phyloP scores from a whole-genome alignment of 768 basidiomycete genomes.

The Lactarius indigo region DNA sequence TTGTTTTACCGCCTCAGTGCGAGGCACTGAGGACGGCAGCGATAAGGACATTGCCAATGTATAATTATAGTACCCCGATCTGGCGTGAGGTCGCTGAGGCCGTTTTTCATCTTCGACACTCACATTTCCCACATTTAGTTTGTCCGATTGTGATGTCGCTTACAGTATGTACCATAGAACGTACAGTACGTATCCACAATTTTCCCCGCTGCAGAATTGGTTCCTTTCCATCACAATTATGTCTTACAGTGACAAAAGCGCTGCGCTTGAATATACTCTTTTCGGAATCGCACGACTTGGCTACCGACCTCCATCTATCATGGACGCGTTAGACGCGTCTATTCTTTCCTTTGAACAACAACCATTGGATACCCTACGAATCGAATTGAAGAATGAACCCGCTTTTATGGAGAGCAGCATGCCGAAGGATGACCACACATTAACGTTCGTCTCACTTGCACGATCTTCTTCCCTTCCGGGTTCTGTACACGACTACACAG shows the following conservation, averaged over 20 bases:
- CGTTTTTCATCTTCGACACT: too few relatives aligned
- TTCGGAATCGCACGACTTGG: background rate
- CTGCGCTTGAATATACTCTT: background rate
- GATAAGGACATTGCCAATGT: background rate
- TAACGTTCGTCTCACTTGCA: conserved; percentile 7
- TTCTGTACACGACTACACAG: conserved; percentile 35
- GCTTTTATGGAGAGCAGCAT: conserved; percentile 8
- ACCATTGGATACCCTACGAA: conserved; percentile 12
- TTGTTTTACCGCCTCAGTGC: conserved; percentile 30
- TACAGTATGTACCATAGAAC: background rate
- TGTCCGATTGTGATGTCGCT: background rate
- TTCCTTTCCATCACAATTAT: background rate
- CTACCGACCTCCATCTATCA: conserved; percentile 7
- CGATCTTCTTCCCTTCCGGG: background rate
- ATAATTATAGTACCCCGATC: background rate
- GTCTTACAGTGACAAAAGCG: background rate
- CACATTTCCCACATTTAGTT: too few relatives aligned
- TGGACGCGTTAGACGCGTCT: conserved; percentile 20
- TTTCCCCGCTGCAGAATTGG: background rate
- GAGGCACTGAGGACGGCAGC: background rate
- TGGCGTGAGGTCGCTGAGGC: too few relatives aligned
- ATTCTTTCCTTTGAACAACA: conserved; percentile 10
- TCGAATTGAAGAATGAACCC: conserved; percentile 15
- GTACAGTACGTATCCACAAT: background rate
- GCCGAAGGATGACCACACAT: conserved; percentile 20